Percentiles rank a stretch among this genome's conserved stretches.
phyloP scores from a whole-genome alignment of 306 rosid species.

The Acacia acuminata region DNA sequence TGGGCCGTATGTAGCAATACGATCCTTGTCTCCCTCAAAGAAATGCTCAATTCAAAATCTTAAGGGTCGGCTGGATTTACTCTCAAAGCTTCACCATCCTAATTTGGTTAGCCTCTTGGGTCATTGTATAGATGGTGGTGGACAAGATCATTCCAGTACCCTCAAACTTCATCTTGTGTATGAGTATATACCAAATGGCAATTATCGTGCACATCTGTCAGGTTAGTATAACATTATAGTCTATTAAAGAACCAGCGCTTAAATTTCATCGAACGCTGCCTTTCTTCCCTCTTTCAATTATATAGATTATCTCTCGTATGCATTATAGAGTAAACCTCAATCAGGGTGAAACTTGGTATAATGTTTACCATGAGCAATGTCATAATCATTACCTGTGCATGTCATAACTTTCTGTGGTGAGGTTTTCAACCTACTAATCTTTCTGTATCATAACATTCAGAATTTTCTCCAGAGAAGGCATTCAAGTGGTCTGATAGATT shows the following conservation, averaged over 20 bases:
- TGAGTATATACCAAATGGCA: constrained; percentile 68
- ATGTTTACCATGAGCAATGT: background rate
- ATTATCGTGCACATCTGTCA: constrained; percentile 59
- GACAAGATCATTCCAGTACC: constrained; percentile 54
- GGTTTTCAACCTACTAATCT: constrained; percentile 31
- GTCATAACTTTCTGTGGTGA: constrained; percentile 11
- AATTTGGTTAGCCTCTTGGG: constrained; percentile 87
- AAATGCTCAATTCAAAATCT: constrained; percentile 68
- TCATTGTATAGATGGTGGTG: constrained; percentile 62
- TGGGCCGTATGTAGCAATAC: constrained; percentile 60
- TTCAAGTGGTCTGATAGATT: constrained; percentile 87
- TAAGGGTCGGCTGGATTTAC: constrained; percentile 68
- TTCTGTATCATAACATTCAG: constrained; percentile 39
- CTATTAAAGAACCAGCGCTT: background rate
- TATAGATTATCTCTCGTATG: background rate
- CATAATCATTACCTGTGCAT: background rate
- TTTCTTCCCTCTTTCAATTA: background rate
- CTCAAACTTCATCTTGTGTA: constrained; percentile 64
- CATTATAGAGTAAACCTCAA: background rate
- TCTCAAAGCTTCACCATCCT: constrained; percentile 90
- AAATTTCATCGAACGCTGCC: background rate
- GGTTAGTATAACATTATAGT: constrained; percentile 44
- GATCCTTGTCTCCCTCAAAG: constrained; percentile 56
- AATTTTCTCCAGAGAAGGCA: constrained; percentile 56
- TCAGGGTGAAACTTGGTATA: background rate